These are phyloP conservation scores for Thalassiosira profunda DNA, from an alignment of 108 stramenopile genomes.

Conservation along the genomic window DNA sequence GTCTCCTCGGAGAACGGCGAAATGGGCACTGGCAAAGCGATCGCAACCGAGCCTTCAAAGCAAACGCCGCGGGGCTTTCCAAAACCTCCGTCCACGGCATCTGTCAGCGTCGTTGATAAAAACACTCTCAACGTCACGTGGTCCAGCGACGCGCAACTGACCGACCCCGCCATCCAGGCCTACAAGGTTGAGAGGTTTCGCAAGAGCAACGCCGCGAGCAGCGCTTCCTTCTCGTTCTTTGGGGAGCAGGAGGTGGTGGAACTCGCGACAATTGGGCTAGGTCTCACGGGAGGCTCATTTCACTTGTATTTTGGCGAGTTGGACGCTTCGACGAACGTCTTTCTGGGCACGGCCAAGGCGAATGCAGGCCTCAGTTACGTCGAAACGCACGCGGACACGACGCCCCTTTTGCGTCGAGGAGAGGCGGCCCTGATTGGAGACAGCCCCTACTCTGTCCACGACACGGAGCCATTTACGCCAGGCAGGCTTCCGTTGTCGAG, in stretches of 20 bases:
- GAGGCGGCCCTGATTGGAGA: slow-evolving; percentile 50
- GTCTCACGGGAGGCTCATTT: slow-evolving; percentile 16
- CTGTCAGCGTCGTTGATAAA: slow-evolving; percentile 35
- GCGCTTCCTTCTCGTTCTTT: neutral
- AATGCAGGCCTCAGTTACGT: slow-evolving; percentile 30
- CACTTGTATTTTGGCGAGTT: slow-evolving; percentile 51
- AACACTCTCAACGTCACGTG: slow-evolving; percentile 32
- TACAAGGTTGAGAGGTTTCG: slow-evolving; percentile 23
- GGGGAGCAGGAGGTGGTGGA: neutral
- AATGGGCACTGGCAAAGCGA: slow-evolving; percentile 42
- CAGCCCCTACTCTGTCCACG: slow-evolving; percentile 35
- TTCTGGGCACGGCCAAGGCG: slow-evolving; percentile 48
- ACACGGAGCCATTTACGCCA: slow-evolving; percentile 28
- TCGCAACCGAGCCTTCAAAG: slow-evolving; percentile 31
- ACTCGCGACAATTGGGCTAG: neutral
- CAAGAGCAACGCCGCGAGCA: neutral
- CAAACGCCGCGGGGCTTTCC: slow-evolving; percentile 47
- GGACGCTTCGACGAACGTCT: slow-evolving; percentile 19
- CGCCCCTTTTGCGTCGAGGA: slow-evolving; percentile 47
- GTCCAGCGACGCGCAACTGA: slow-evolving; percentile 41
- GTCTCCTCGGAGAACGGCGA: slow-evolving; percentile 66
- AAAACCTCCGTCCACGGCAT: slow-evolving; percentile 27
- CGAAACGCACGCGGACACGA: slow-evolving; percentile 47
- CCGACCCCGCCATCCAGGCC: slow-evolving; percentile 28
- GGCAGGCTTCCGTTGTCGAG: slow-evolving; percentile 37